Evolutionary conservation across 805 yeast species (phyloP).

Genomic region (Hanseniaspora opuntiae): DNA sequence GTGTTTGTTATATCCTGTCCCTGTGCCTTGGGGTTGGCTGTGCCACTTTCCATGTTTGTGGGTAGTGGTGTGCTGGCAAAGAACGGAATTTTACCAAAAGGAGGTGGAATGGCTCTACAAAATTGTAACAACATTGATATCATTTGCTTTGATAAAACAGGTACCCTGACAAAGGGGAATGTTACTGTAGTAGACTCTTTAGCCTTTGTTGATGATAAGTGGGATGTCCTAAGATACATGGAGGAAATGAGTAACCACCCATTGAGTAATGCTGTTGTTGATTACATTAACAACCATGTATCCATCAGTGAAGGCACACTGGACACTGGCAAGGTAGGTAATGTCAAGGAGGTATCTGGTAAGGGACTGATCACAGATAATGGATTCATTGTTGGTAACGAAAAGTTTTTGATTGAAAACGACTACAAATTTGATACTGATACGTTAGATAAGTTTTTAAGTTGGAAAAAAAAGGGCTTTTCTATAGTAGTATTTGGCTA

Average conservation of each 20-base stretch:
- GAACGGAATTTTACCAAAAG: constrained; percentile 59
- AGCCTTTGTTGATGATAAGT: constrained; percentile 12
- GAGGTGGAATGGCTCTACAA: constrained; percentile 74
- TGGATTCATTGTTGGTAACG: constrained; percentile 45
- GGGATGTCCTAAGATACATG: constrained; percentile 19
- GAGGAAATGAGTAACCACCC: constrained; percentile 61
- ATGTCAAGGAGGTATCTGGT: constrained; percentile 37
- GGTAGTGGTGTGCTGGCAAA: constrained; percentile 72
- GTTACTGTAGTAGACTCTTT: constrained; percentile 22
- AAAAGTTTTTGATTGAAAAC: constrained; percentile 39
- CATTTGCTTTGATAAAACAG: constrained; percentile 68
- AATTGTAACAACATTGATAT: constrained; percentile 53
- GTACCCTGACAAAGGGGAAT: constrained; percentile 57
- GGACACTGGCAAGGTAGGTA: constrained; percentile 9
- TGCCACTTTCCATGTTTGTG: constrained; percentile 70
- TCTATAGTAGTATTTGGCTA: constrained; percentile 48
- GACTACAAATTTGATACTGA: constrained; percentile 27
- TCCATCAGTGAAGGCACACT: not conserved
- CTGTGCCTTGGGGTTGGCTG: constrained; percentile 74
- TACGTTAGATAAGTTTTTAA: constrained; percentile 27
- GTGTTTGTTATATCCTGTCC: constrained; percentile 79
- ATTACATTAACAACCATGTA: constrained; percentile 22
- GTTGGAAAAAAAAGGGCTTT: constrained; percentile 53
- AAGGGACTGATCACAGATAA: constrained; percentile 34
- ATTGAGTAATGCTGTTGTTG: constrained; percentile 44